phyloP scores from a whole-genome alignment of 2,329 filamentous ascomycete species.

The Blastomyces silverae region DNA sequence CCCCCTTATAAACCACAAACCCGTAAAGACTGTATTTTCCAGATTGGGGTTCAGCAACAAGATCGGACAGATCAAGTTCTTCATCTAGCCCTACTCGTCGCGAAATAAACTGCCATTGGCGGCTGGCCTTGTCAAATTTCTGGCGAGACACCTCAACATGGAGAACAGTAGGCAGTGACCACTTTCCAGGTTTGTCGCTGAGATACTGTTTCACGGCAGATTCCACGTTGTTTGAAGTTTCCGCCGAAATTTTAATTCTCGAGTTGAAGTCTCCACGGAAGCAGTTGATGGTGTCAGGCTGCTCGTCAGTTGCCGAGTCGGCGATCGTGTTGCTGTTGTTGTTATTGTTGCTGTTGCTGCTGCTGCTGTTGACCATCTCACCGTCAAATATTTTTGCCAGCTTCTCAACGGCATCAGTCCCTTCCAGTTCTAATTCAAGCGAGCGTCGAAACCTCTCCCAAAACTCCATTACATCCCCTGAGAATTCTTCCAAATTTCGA shows the following conservation, averaged over 20 bases:
- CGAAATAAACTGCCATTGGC: constrained; percentile 52
- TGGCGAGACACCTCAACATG: constrained; percentile 54
- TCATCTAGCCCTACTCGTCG: constrained; percentile 54
- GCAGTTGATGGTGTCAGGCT: constrained; percentile 31
- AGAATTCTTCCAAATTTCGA: constrained; percentile 39
- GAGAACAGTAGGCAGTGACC: constrained; percentile 45
- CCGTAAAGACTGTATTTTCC: constrained; percentile 53
- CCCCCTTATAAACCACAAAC: constrained; percentile 54
- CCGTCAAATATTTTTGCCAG: constrained; percentile 45
- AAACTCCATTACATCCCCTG: constrained; percentile 49
- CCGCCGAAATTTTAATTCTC: constrained; percentile 35
- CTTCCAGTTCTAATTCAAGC: constrained; percentile 48
- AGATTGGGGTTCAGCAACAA: constrained; percentile 30
- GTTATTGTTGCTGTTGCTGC: background rate
- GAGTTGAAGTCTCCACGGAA: constrained; percentile 34
- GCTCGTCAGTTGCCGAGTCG: constrained; percentile 26
- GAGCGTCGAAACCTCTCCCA: constrained; percentile 50
- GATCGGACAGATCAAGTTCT: constrained; percentile 42
- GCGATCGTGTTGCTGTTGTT: constrained; percentile 15
- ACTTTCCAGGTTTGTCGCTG: constrained; percentile 32
- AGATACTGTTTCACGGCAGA: constrained; percentile 34
- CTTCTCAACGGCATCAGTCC: constrained; percentile 37
- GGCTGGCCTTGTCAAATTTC: constrained; percentile 47
- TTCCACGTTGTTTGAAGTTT: constrained; percentile 31
- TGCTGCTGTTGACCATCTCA: constrained; percentile 24